phyloP scores from a whole-genome alignment of 768 basidiomycete genomes.

The Lactarius sp. region DNA sequence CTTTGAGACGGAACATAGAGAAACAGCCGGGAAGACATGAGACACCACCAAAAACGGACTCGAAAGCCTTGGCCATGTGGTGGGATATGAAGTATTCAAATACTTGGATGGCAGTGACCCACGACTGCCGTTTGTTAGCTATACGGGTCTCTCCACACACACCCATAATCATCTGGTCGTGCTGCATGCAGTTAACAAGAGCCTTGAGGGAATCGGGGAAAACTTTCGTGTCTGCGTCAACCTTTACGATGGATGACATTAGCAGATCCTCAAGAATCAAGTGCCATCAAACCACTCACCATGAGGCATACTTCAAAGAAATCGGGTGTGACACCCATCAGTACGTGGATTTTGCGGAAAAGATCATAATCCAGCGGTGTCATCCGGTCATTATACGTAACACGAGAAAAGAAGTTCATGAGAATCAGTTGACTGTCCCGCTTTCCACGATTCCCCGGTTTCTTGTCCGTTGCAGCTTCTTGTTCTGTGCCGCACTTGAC shows the following conservation, averaged over 20 bases:
- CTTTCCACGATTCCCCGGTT: conserved; percentile 97
- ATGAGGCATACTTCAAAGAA: conserved; percentile 97
- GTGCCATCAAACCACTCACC: conserved; percentile 49
- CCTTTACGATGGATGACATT: conserved; percentile 43
- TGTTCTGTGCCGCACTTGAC: conserved; percentile 94
- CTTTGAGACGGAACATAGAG: conserved; percentile 98
- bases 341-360: conserved; percentile 90
- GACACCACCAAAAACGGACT: conserved; percentile 98
- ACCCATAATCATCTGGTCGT: conserved; percentile 99
- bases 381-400: conserved; percentile 99
- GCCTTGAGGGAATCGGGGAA: conserved; percentile 85
- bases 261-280: conserved; percentile 3
- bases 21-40: conserved; percentile 99
- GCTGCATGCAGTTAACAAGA: conserved; percentile 97
- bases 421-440: conserved; percentile 97
- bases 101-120: conserved; percentile 98
- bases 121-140: conserved; percentile 95
- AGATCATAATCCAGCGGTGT: conserved; percentile 95
- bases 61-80: conserved; percentile 96
- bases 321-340: conserved; percentile 99
- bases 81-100: conserved; percentile 99
- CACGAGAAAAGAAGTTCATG: conserved; percentile 99
- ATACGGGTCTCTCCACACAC: conserved; percentile 98
- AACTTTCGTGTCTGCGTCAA: conserved; percentile 97
- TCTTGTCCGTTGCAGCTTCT: conserved; percentile 79